Percentiles rank a stretch among this genome's conserved stretches.
These are phyloP conservation scores for Dinochytrium kinnereticum DNA, from an alignment of 371 early-diverging fungal species.

Conservation along the genomic window DNA sequence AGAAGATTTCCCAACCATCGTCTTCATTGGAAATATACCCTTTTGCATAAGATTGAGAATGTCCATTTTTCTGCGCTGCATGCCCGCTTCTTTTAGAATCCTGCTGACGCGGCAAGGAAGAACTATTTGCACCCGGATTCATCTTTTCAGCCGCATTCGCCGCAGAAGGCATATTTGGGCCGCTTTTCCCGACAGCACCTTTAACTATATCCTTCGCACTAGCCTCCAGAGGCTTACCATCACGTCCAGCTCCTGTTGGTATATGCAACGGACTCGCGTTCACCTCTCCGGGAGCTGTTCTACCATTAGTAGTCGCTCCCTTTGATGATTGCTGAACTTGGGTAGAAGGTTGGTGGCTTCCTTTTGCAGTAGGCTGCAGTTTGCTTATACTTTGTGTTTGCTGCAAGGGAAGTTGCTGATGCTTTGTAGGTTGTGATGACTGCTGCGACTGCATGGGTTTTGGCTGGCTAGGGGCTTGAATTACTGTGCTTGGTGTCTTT, in stretches of 20 bases:
- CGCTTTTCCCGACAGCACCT: background rate
- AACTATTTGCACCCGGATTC: background rate
- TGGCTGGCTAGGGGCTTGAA: too few relatives aligned
- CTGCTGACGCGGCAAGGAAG: too few relatives aligned
- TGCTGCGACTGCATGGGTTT: too few relatives aligned
- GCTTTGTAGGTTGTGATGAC: too few relatives aligned
- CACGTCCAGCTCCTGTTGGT: background rate
- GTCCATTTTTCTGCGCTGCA: background rate
- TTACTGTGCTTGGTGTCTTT: too few relatives aligned
- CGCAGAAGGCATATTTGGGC: background rate
- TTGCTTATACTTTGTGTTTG: too few relatives aligned
- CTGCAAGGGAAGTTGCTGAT: too few relatives aligned
- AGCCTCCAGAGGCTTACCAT: background rate
- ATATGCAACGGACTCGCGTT: background rate
- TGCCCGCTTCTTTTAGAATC: background rate
- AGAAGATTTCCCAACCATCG: too few relatives aligned
- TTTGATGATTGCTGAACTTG: too few relatives aligned
- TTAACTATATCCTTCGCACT: background rate
- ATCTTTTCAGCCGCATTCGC: conserved; percentile 1
- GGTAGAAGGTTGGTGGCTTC: too few relatives aligned
- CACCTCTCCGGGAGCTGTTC: background rate
- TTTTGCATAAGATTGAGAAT: background rate
- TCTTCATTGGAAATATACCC: background rate
- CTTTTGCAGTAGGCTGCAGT: too few relatives aligned
- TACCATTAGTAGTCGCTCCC: background rate